Evolutionary conservation across 2,329 filamentous ascomycete species (phyloP), one percentile per base, ranked within the genome.

Genomic region (Sporothrix pallida): DNA sequence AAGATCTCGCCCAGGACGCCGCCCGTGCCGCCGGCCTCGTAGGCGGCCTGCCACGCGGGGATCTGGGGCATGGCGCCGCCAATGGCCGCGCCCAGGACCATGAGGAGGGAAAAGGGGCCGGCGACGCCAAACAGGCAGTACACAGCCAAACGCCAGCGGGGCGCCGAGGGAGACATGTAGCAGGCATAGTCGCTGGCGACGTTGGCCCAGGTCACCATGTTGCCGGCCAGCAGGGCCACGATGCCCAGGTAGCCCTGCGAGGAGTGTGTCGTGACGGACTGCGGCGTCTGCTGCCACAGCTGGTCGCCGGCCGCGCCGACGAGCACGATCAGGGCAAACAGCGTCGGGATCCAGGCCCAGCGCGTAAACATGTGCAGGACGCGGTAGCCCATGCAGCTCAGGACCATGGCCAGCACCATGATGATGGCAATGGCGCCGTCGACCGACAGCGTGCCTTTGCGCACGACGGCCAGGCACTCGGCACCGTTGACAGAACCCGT

Each of bases 21-120:
- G 37, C 88, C 88, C 0, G 88, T 86, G 5, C 85, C 84, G 50
- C 85, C 87, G 65, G 80, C 76, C 2, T 85, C 81, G 77, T 90
- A 89, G 1, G 83, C 87, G 2, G 81, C 82, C 23, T 83, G 77
- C 88, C 88, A 90, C 5, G 80, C 80, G 0, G 86, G 84, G 2
- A 87, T 83, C 75, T 85, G 87, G 23, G 86, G 82, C 1, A 89
- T 83, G 42, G 88, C 88, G 8, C 88, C 88, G 31, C 86, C 88
- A 65, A 91, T 89, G 20, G 89, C 89, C 9, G 89, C 87, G 9
- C 89, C 89, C 0, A 91, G 85, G 0, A 84, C 84, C 88, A 91
- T 90, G 71, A 91, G 83, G 0, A 88, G 83, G 48, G 89, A 82
- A 0, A 87, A 87, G 0, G 89, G 88, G 2, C 87, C 76, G 6